Evolutionary conservation across 108 stramenopile genomes (phyloP).

Genomic region (Fragilariopsis cylindrus): DNA sequence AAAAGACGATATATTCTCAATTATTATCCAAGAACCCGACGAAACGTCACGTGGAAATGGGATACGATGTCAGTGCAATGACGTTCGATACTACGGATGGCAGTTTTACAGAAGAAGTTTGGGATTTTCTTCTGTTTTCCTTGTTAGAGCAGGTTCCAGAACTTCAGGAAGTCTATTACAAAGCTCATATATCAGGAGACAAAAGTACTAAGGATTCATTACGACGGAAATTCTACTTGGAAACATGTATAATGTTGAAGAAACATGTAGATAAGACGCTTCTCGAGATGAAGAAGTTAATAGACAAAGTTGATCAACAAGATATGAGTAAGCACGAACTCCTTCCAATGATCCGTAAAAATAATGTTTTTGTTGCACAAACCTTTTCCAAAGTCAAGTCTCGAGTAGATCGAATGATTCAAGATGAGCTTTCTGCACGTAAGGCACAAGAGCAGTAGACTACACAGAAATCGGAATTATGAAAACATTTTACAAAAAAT

Average conservation of each 20-base stretch:
- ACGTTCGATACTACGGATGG: slow-evolving; percentile 34
- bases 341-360: slow-evolving; percentile 4
- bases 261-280: slow-evolving; percentile 58
- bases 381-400: slow-evolving; percentile 12
- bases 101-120: slow-evolving; percentile 30
- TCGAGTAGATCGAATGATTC: slow-evolving; percentile 9
- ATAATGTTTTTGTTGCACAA: slow-evolving; percentile 10
- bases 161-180: slow-evolving; percentile 48
- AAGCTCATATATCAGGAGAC: slow-evolving; percentile 57
- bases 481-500: not conserved
- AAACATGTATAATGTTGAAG: slow-evolving; percentile 46
- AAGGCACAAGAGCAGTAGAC: slow-evolving; percentile 3
- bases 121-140: slow-evolving; percentile 36
- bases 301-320: slow-evolving; percentile 40
- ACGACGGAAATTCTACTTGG: slow-evolving; percentile 48
- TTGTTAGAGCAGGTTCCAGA: slow-evolving; percentile 33
- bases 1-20: slow-evolving; percentile 28
- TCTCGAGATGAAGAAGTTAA: slow-evolving; percentile 38
- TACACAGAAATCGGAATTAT: not conserved
- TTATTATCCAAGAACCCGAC: slow-evolving; percentile 35
- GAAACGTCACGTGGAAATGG: slow-evolving; percentile 34
- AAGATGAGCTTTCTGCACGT: slow-evolving; percentile 3
- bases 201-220: slow-evolving; percentile 40
- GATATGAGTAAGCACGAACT: slow-evolving; percentile 12
- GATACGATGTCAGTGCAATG: slow-evolving; percentile 41